Conservation (phyloP, 2,329 filamentous ascomycete genomes). For the Aspergillus aculeatus region DNA sequence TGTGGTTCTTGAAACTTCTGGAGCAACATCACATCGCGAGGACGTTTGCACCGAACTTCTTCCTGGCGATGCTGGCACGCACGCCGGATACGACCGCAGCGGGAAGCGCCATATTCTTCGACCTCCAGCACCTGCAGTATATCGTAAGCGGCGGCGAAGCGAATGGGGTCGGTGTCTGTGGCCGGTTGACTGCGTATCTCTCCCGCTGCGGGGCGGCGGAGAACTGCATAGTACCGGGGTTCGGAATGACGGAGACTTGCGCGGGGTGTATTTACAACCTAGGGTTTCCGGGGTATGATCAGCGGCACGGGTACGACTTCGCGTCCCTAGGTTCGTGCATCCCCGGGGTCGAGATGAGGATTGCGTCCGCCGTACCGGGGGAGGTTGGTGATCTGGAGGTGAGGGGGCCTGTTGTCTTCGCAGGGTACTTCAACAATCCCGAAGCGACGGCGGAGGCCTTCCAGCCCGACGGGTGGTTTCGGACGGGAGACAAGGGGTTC, state of each 20-base stretch:
- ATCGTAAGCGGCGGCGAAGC: conserved; percentile 49
- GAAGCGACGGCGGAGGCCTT: conserved; percentile 28
- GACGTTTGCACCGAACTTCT: conserved; percentile 31
- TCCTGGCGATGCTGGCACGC: conserved; percentile 14
- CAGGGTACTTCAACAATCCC: conserved; percentile 32
- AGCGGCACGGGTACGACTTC: conserved; percentile 30
- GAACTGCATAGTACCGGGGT: conserved; percentile 37
- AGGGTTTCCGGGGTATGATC: conserved; percentile 43
- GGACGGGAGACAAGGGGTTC: conserved; percentile 22
- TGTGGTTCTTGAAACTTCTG: conserved; percentile 43
- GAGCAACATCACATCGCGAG: conserved; percentile 32
- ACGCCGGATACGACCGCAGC: background rate
- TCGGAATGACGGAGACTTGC: conserved; percentile 51
- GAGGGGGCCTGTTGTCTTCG: conserved; percentile 25
- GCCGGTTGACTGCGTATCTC: conserved; percentile 34
- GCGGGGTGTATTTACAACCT: conserved; percentile 49
- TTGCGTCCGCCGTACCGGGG: conserved; percentile 1
- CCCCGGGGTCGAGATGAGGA: conserved; percentile 22
- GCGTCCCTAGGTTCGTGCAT: conserved; percentile 22
- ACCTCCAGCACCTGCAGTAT: conserved; percentile 6
- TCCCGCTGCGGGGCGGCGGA: conserved; percentile 33
- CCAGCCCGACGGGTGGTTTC: conserved; percentile 33
- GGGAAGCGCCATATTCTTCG: background rate
- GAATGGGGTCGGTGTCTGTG: conserved; percentile 36
- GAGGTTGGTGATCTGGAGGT: conserved; percentile 24